A percentile compares a stretch with the other conserved stretches of the same genome.
These are phyloP conservation scores for Rubia occidens DNA, from an alignment of 305 asterid species.

Conservation along the genomic window DNA sequence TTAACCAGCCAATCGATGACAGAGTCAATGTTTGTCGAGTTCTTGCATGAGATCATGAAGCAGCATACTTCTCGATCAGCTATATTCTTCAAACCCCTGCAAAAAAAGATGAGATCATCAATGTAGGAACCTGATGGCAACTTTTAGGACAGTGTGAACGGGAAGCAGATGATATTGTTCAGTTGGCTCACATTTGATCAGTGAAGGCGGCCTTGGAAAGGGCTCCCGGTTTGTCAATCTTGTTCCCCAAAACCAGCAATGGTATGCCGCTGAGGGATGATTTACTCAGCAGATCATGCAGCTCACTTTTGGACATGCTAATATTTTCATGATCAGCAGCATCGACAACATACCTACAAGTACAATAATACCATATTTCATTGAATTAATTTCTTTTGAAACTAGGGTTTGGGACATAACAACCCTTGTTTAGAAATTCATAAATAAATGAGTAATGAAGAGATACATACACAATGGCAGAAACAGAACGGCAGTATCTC, in stretches of 20 bases:
- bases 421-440: neutral
- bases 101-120: constrained; percentile 5
- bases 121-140: neutral
- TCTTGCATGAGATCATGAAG: constrained; percentile 97
- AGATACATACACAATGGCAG: constrained; percentile 84
- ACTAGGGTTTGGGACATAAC: neutral
- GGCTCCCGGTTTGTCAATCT: constrained; percentile 76
- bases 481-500: constrained; percentile 96
- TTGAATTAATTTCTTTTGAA: neutral
- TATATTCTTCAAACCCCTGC: constrained; percentile 77
- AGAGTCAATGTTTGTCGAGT: constrained; percentile 85
- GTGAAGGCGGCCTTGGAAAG: constrained; percentile 75
- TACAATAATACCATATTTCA: neutral
- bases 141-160: neutral
- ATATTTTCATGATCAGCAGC: constrained; percentile 88
- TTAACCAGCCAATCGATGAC: constrained; percentile 96
- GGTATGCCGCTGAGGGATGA: constrained; percentile 88
- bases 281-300: constrained; percentile 81
- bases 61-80: constrained; percentile 96
- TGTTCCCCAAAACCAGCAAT: constrained; percentile 83
- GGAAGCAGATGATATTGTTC: neutral
- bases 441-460: neutral
- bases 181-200: constrained; percentile 65
- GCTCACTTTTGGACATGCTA: constrained; percentile 64
- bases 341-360: constrained; percentile 82